Base-by-base conservation (phyloP, 1,284 basidiomycete species). In the Sanguinoderma infundibulare region DNA sequence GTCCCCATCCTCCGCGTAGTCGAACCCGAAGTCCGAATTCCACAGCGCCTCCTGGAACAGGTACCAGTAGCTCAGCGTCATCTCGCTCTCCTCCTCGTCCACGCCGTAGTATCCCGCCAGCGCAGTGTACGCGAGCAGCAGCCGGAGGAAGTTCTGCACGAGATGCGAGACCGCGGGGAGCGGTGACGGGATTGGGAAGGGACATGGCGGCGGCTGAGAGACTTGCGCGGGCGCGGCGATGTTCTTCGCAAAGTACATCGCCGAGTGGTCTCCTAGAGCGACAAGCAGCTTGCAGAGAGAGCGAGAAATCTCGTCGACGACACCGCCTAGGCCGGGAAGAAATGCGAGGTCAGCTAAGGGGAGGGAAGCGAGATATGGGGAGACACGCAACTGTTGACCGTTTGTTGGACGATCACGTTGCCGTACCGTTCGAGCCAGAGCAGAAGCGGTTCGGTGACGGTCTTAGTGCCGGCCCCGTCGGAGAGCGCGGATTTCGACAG, bases 11-110 rank as follows among this genome's bases (percentile, higher is more conserved):
- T 79, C 80, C 5, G 75, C 80, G 5, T 79, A 79, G 24, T 77
- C 79, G 2, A 78, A 75, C 34, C 79, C 77, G 17, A 82, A 86
- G 64, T 93, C 89, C 10, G 85, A 84, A 53, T 83, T 87, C 89
- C 93, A 94, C 35, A 97, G 76, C 1, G 92, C 86, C 73, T 97
- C 95, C 74, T 96, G 95, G 61, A 96, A 85, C 28, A 93, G 78
- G 64, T 94, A 95, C 89, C 95, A 97, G 68, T 95, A 95, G 0
- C 86, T 86, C 2, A 96, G 81, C 1, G 91, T 92, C 80, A 92
- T 85, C 78, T 95, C 93, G 69, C 91, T 94, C 70, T 92, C 87
- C 55, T 92, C 89, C 71, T 96, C 94, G 56, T 95, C 93, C 0
- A 86, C 83, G 1, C 91, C 90, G 68, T 89, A 92, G 65, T 84